Conservation (phyloP, 2,329 filamentous ascomycete species). For the Sporothrix luriei region DNA sequence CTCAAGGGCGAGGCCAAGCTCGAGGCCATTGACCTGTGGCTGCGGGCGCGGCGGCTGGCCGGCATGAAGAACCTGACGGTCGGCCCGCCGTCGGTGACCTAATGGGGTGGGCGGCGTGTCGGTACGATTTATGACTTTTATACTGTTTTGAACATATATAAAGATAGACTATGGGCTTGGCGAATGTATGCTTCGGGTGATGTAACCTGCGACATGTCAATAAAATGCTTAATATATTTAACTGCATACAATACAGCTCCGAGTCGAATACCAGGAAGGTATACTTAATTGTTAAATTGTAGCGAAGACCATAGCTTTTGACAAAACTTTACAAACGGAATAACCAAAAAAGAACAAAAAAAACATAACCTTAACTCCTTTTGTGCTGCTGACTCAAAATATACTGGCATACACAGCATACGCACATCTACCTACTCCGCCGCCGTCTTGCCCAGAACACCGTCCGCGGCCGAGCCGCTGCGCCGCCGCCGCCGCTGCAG, state of each 20-base stretch:
- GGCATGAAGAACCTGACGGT: constrained; percentile 38
- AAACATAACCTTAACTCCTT: constrained; percentile 20
- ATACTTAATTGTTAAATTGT: neutral
- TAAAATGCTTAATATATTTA: neutral
- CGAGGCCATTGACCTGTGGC: constrained; percentile 64
- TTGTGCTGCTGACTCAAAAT: neutral
- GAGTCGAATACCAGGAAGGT: neutral
- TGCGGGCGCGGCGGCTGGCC: constrained; percentile 55
- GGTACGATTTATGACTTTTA: constrained; percentile 9
- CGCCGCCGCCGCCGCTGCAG: constrained; percentile 53
- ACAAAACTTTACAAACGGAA: neutral
- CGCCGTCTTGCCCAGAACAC: constrained; percentile 55
- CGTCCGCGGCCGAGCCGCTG: constrained; percentile 45
- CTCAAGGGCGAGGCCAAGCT: constrained; percentile 65
- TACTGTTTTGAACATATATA: neutral
- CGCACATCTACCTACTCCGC: constrained; percentile 33
- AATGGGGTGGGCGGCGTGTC: neutral
- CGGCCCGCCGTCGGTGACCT: neutral
- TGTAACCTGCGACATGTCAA: neutral
- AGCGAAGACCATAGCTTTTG: neutral
- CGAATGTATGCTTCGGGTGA: no score
- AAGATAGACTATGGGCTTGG: neutral
- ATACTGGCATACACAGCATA: neutral
- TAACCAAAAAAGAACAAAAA: neutral
- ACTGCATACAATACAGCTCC: no score